A percentile compares a stretch with the other conserved stretches of the same genome.
Evolutionary conservation across 2,329 filamentous ascomycete species (phyloP).

Genomic region (Alternaria brassicae): DNA sequence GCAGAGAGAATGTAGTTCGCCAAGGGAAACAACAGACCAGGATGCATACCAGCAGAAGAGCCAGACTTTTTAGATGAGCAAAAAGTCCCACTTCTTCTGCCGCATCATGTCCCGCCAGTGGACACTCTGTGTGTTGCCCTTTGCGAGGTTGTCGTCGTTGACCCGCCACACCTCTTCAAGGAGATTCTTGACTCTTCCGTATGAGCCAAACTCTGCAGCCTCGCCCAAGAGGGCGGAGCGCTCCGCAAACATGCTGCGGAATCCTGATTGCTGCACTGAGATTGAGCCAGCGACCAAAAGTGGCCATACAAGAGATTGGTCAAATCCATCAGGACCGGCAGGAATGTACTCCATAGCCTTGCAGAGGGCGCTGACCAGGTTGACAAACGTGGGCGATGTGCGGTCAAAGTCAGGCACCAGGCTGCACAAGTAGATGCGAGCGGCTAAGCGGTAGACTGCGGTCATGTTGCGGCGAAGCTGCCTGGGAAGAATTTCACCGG

Average conservation of each 20-base stretch:
- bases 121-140: conserved; percentile 68
- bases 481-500: conserved; percentile 78
- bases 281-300: conserved; percentile 85
- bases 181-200: conserved; percentile 80
- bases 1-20: conserved; percentile 32
- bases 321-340: conserved; percentile 79
- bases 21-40: conserved; percentile 40
- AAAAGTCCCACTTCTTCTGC: conserved; percentile 88
- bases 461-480: conserved; percentile 90
- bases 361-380: conserved; percentile 79
- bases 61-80: conserved; percentile 72
- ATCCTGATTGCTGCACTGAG: conserved; percentile 73
- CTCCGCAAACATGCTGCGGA: conserved; percentile 79
- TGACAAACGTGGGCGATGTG: conserved; percentile 73
- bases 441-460: conserved; percentile 86
- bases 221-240: conserved; percentile 78
- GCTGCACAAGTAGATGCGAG: conserved; percentile 95
- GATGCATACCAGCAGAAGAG: conserved; percentile 48
- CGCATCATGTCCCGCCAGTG: conserved; percentile 97
- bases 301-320: conserved; percentile 92
- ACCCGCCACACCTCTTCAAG: conserved; percentile 82
- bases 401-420: conserved; percentile 88
- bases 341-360: conserved; percentile 83
- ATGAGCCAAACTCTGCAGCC: conserved; percentile 79
- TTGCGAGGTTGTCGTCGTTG: conserved; percentile 68